These are phyloP conservation scores for Curvularia lunata DNA, from an alignment of 2,329 filamentous ascomycete species.

Conservation along the genomic window DNA sequence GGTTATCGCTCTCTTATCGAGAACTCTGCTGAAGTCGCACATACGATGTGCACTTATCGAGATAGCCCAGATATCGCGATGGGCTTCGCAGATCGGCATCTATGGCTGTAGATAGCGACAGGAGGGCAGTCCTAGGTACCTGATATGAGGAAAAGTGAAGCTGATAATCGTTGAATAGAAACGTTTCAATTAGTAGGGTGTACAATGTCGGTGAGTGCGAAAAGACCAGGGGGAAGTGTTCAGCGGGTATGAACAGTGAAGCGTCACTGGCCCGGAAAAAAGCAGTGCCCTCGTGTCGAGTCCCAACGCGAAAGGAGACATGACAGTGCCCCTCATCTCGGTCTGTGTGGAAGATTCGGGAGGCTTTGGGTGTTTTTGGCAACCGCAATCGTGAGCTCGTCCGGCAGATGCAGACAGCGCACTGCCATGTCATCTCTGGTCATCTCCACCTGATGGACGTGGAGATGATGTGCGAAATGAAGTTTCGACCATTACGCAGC, in stretches of 20 bases:
- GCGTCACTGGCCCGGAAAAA: conserved; percentile 7
- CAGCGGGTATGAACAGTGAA: conserved; percentile 2
- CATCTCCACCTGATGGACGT: conserved; percentile 1
- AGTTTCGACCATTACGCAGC: neutral
- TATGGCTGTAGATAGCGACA: conserved; percentile 4
- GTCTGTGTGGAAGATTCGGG: conserved; percentile 1
- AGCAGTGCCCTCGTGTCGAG: conserved; percentile 5
- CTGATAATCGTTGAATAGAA: neutral
- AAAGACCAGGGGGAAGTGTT: neutral
- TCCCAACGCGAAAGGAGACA: neutral
- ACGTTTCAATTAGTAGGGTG: neutral
- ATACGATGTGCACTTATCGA: conserved; percentile 6
- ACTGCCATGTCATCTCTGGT: conserved; percentile 7
- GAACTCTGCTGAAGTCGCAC: conserved; percentile 6
- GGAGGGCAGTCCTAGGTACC: neutral
- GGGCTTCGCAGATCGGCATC: neutral
- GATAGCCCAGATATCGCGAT: conserved; percentile 14
- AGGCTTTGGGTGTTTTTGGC: conserved; percentile 24
- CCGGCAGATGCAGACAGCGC: conserved; percentile 5
- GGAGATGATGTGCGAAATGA: conserved; percentile 2
- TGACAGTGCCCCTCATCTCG: conserved; percentile 19
- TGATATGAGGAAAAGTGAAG: neutral
- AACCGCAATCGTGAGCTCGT: conserved; percentile 15
- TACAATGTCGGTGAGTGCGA: neutral
- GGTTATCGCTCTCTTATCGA: conserved; percentile 27